Base-by-base conservation (phyloP, 2,329 filamentous ascomycete species). In the Cordyceps militaris region DNA sequence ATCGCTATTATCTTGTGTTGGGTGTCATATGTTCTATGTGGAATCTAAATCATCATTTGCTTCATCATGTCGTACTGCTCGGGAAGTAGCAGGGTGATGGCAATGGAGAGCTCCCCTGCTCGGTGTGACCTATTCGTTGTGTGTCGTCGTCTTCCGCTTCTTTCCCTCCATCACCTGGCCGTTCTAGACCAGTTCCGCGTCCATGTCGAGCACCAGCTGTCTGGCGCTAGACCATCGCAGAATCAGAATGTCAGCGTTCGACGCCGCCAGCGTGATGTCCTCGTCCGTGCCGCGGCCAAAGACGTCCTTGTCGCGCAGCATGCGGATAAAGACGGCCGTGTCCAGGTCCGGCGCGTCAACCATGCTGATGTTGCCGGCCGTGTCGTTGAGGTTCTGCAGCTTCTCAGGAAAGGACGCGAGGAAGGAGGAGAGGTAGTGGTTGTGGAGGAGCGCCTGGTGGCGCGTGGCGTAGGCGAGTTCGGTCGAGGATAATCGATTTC, bases 361-460 rank as follows among this genome's bases (percentile, higher is more conserved):
- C 94, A 99, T 99, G 74, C 83, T 91, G 58, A 93, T 86, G 10
- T 92, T 92, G 30, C 91, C 93, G 0, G 88, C 86, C 14, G 88
- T 89, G 74, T 99, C 94, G 73, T 97, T 95, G 56, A 99, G 76
- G 63, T 91, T 86, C 70, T 93, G 88, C 65, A 99, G 72, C 47
- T 83, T 79, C 14, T 82, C 74, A 0, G 94, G 94, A 65, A 99
- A 97, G 13, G 87, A 84, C 0, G 80, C 81, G 16, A 99, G 79
- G 67, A 99, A 99, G 1, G 89, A 93, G 1, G 86, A 82, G 5
- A 88, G 79, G 73, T 96, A 97, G 72, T 97, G 92, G 54, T 84
- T 81, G 58, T 92, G 86, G 19, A 97, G 80, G 1, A 99, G 79
- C 9, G 88, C 83, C 69, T 96, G 90, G 68, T 97, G 93, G 13